phyloP scores from a whole-genome alignment of 1,284 basidiomycete genomes.

The Boletus holoroseus region DNA sequence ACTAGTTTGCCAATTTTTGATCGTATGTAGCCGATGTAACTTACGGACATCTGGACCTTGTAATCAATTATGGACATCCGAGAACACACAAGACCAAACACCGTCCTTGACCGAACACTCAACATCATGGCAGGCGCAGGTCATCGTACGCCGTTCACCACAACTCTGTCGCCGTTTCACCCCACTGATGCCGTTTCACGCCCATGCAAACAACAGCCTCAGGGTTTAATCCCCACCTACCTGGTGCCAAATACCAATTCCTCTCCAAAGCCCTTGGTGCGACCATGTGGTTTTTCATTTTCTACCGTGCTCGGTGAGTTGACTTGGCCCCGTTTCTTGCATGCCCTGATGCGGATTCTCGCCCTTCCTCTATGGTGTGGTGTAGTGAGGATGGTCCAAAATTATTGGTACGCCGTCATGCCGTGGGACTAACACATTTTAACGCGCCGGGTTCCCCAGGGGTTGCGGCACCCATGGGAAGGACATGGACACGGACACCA shows the following conservation, averaged over 20 bases:
- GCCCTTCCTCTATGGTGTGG: background rate
- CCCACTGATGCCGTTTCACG: background rate
- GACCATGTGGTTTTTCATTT: slow-evolving; percentile 97
- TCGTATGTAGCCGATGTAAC: background rate
- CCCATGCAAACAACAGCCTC: slow-evolving; percentile 38
- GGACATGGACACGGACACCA: slow-evolving; percentile 45
- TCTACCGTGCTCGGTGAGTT: slow-evolving; percentile 84
- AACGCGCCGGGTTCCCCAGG: slow-evolving; percentile 31
- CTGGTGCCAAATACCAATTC: slow-evolving; percentile 70
- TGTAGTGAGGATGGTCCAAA: slow-evolving; percentile 70
- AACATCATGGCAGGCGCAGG: slow-evolving; percentile 30
- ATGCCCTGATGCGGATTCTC: slow-evolving; percentile 1
- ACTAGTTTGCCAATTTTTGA: background rate
- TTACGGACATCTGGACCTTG: background rate
- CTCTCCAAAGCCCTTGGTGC: slow-evolving; percentile 83
- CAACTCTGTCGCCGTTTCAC: background rate
- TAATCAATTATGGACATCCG: background rate
- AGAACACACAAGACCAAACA: slow-evolving; percentile 29
- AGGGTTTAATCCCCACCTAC: slow-evolving; percentile 83
- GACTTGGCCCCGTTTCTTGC: background rate
- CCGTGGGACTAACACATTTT: background rate
- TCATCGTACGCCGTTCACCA: slow-evolving; percentile 23
- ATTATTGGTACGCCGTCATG: slow-evolving; percentile 47
- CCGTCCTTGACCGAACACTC: slow-evolving; percentile 21
- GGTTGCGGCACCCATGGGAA: slow-evolving; percentile 54